Evolutionary conservation across 108 stramenopile species (phyloP).

Genomic region (Cyclotella baltica): DNA sequence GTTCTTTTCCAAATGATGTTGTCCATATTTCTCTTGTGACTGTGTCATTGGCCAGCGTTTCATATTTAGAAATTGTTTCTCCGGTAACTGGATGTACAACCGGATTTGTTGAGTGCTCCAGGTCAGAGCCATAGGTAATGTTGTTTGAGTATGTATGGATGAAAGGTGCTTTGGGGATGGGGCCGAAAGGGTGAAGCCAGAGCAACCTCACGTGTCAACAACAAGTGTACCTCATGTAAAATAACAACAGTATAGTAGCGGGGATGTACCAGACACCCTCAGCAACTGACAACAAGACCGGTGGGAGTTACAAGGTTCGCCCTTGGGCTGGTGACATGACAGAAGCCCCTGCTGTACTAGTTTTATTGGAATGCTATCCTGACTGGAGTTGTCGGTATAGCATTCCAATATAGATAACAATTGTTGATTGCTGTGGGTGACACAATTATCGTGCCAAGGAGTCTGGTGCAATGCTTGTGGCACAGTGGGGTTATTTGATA

Average conservation of each 20-base stretch:
- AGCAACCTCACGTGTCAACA: too few relatives aligned
- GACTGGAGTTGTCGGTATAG: neutral
- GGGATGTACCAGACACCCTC: too few relatives aligned
- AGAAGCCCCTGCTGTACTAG: too few relatives aligned
- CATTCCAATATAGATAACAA: neutral
- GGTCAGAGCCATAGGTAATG: too few relatives aligned
- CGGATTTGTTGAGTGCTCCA: neutral
- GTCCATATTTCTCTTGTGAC: neutral
- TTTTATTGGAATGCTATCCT: too few relatives aligned
- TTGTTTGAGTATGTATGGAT: neutral
- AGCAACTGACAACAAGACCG: too few relatives aligned
- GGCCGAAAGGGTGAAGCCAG: too few relatives aligned
- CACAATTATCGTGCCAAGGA: neutral
- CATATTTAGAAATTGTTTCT: constrained; percentile 1
- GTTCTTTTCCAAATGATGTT: constrained; percentile 7
- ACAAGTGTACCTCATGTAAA: too few relatives aligned
- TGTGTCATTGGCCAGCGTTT: neutral
- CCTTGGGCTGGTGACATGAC: too few relatives aligned
- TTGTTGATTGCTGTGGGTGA: constrained; percentile 4
- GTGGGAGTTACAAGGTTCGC: too few relatives aligned
- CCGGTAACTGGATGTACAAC: neutral
- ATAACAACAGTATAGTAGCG: too few relatives aligned
- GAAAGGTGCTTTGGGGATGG: neutral
- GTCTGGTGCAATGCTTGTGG: neutral
- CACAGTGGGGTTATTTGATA: constrained; percentile 9